These are phyloP conservation scores for Fusarium musae DNA, from an alignment of 2,329 filamentous ascomycete species.

Conservation along the genomic window DNA sequence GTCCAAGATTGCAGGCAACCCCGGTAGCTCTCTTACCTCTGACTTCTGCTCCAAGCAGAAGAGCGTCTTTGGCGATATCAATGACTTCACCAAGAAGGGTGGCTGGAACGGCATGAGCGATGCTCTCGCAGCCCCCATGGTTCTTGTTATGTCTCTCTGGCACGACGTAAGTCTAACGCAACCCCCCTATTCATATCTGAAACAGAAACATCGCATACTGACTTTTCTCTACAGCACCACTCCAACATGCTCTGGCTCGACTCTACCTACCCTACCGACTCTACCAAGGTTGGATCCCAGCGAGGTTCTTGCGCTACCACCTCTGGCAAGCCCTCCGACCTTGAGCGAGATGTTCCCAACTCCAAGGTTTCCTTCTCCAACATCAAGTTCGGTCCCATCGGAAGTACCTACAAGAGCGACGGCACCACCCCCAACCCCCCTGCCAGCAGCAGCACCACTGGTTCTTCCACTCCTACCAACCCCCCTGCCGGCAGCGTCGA, in stretches of 20 bases:
- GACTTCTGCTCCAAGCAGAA: slow-evolving; percentile 70
- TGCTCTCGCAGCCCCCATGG: slow-evolving; percentile 56
- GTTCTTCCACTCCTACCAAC: slow-evolving; percentile 5
- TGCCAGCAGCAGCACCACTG: neutral
- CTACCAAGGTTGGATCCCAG: slow-evolving; percentile 58
- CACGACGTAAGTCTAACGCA: slow-evolving; percentile 61
- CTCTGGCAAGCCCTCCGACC: slow-evolving; percentile 56
- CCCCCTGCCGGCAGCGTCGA: slow-evolving; percentile 26
- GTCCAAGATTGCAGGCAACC: slow-evolving; percentile 52
- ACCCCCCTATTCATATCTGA: neutral
- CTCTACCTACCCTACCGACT: slow-evolving; percentile 67
- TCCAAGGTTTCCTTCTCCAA: slow-evolving; percentile 67
- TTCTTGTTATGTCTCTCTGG: slow-evolving; percentile 65
- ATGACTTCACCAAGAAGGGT: slow-evolving; percentile 65
- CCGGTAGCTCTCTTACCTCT: slow-evolving; percentile 63
- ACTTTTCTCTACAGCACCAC: slow-evolving; percentile 55
- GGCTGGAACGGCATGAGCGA: slow-evolving; percentile 67
- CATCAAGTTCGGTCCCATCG: slow-evolving; percentile 67
- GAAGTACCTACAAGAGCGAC: slow-evolving; percentile 57
- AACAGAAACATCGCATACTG: neutral
- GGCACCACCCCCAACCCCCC: slow-evolving; percentile 25
- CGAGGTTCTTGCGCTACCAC: slow-evolving; percentile 65
- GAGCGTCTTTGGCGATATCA: slow-evolving; percentile 63
- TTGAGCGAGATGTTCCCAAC: slow-evolving; percentile 59
- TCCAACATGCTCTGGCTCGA: slow-evolving; percentile 82